Evolutionary conservation across 345 rosid genomes (phyloP).

Genomic region (Adansonia digitata): DNA sequence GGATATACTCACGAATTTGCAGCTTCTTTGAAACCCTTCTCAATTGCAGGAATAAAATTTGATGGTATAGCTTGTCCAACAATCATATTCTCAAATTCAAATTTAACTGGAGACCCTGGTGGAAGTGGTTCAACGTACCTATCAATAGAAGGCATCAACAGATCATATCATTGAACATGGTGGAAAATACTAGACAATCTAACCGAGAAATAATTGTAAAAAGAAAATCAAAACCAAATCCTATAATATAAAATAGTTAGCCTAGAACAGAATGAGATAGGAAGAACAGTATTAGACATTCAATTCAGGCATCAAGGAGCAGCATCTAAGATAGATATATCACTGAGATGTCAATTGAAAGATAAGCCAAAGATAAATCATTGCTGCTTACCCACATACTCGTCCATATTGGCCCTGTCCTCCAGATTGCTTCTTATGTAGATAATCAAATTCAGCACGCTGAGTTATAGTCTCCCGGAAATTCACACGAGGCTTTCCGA

Average conservation of each 20-base stretch:
- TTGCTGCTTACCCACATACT: constrained; percentile 64
- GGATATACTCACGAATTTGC: constrained; percentile 76
- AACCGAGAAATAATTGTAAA: neutral
- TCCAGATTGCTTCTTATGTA: constrained; percentile 97
- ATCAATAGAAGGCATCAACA: constrained; percentile 13
- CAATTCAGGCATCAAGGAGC: neutral
- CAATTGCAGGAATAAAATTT: constrained; percentile 88
- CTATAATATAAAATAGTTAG: neutral
- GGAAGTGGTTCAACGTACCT: constrained; percentile 91
- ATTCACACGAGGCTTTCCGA: constrained; percentile 96
- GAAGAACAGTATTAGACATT: neutral
- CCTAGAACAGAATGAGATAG: neutral
- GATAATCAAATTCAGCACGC: constrained; percentile 88
- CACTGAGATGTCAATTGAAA: neutral
- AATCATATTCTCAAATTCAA: constrained; percentile 89
- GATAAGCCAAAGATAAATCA: neutral
- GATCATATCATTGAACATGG: constrained; percentile 1
- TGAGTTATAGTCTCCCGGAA: constrained; percentile 91
- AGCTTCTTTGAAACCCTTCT: constrained; percentile 98
- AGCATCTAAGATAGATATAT: neutral
- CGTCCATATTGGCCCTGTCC: constrained; percentile 99
- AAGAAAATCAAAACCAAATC: neutral
- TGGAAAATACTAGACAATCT: neutral
- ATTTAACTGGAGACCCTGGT: constrained; percentile 51
- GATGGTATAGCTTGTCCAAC: constrained; percentile 98